Percentiles rank a stretch among this genome's conserved stretches.
Conservation (phyloP, 2,329 filamentous ascomycete species). For the Sporothrix inflata region DNA sequence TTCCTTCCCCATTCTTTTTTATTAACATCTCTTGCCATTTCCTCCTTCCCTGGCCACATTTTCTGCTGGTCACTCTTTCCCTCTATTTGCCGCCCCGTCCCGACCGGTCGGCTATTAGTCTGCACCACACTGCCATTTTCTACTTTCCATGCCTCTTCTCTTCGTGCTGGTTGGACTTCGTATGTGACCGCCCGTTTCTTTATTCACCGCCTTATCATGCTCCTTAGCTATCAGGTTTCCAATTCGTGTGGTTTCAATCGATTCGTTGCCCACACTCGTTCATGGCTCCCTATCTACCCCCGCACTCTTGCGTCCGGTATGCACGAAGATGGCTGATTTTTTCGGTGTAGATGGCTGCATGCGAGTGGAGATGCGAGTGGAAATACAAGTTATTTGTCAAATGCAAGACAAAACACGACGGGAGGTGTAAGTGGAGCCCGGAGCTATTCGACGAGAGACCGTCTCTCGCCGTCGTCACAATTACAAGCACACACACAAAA, state of each 20-base stretch:
- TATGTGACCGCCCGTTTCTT: background rate
- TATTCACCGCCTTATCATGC: background rate
- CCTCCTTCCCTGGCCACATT: too few relatives aligned
- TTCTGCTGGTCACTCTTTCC: too few relatives aligned
- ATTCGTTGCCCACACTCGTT: too few relatives aligned
- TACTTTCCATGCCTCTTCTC: background rate
- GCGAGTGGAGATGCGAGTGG: background rate
- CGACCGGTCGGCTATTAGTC: too few relatives aligned
- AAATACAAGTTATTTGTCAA: slow-evolving; percentile 3
- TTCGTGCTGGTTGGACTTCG: background rate
- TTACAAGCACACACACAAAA: background rate
- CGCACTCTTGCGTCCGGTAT: background rate
- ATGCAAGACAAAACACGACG: slow-evolving; percentile 1
- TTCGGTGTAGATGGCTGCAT: background rate
- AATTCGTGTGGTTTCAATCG: too few relatives aligned
- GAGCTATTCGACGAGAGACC: background rate
- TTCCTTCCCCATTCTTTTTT: too few relatives aligned
- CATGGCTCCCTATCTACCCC: background rate
- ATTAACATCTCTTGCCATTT: too few relatives aligned
- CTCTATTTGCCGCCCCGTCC: too few relatives aligned
- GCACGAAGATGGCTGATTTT: background rate
- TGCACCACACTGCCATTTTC: too few relatives aligned
- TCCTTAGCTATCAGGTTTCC: too few relatives aligned
- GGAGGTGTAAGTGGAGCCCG: slow-evolving; percentile 1
- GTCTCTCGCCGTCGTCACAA: background rate